phyloP scores from a whole-genome alignment of 2,329 filamentous ascomycete species.

The Cordyceps pruinosa region DNA sequence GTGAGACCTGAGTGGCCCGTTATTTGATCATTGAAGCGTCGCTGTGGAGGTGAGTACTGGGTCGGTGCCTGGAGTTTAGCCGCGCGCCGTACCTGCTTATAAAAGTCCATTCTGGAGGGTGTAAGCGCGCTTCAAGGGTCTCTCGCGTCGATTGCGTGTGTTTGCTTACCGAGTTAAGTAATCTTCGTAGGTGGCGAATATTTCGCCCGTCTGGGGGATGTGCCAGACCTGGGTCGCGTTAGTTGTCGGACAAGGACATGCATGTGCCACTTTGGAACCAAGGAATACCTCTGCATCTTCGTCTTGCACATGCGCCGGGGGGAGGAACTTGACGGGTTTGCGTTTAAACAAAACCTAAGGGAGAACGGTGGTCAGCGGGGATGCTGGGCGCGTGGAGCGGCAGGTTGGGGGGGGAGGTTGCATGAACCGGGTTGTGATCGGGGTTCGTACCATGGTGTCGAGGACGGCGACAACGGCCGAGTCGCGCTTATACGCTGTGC shows the following conservation, averaged over 20 bases:
- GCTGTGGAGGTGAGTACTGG: conserved; percentile 40
- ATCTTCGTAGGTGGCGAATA: conserved; percentile 82
- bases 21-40: conserved; percentile 90
- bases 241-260: conserved; percentile 13
- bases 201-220: conserved; percentile 81
- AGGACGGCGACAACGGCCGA: background rate
- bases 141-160: background rate
- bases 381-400: background rate
- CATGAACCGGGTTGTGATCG: background rate
- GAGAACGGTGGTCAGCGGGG: conserved; percentile 8
- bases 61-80: conserved; percentile 17
- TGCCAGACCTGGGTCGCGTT: conserved; percentile 70
- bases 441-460: conserved; percentile 1
- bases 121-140: conserved; percentile 13
- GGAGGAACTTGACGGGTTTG: conserved; percentile 82
- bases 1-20: conserved; percentile 86
- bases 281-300: conserved; percentile 71
- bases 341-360: conserved; percentile 86
- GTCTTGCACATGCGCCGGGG: conserved; percentile 65
- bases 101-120: conserved; percentile 72
- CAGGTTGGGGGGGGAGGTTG: background rate
- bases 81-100: conserved; percentile 63
- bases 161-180: conserved; percentile 70
- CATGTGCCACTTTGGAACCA: conserved; percentile 9
- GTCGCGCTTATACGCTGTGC: conserved; percentile 6